Conservation (phyloP, 345 rosid species). For the Populus deltoides region DNA sequence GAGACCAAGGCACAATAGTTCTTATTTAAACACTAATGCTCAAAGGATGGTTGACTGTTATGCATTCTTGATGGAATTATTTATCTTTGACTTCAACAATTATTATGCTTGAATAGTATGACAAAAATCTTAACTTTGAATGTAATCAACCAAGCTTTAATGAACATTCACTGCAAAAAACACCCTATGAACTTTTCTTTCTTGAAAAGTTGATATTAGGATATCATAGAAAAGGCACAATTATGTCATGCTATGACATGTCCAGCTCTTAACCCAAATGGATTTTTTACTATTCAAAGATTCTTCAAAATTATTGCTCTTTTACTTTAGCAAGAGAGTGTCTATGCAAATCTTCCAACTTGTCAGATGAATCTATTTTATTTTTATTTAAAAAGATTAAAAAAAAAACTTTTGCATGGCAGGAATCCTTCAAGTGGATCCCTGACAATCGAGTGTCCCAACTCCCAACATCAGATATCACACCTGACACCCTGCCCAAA, state of each 20-base stretch:
- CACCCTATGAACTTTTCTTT: neutral
- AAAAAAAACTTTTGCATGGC: neutral
- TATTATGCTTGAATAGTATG: neutral
- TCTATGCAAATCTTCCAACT: neutral
- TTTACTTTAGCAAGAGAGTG: neutral
- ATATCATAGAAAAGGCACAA: neutral
- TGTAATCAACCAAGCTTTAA: neutral
- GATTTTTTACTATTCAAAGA: neutral
- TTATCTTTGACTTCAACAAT: neutral
- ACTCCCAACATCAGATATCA: slow-evolving; percentile 1
- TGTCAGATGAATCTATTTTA: neutral
- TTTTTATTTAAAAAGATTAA: no score
- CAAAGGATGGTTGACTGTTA: no score
- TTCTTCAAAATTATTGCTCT: neutral
- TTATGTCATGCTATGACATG: neutral
- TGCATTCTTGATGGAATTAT: neutral
- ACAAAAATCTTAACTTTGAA: neutral
- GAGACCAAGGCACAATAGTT: neutral
- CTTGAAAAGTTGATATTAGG: neutral
- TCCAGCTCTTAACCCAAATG: neutral
- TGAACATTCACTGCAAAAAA: neutral
- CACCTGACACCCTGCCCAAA: slow-evolving; percentile 1
- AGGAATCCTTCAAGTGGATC: neutral
- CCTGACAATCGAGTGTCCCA: neutral
- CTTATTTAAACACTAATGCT: neutral